phyloP scores from a whole-genome alignment of 345 rosid species.

The Brassica juncea region DNA sequence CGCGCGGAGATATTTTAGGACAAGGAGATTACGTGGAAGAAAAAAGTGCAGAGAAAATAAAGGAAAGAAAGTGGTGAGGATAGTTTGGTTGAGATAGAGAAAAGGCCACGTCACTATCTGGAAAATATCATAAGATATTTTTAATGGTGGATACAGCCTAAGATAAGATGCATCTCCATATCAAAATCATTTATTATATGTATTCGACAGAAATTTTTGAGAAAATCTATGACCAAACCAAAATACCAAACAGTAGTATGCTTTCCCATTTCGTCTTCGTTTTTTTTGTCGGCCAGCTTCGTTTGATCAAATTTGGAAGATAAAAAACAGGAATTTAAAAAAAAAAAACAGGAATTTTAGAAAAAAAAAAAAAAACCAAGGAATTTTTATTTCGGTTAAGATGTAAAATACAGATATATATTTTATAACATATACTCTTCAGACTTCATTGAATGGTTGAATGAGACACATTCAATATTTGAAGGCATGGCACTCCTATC shows the following conservation, averaged over 20 bases:
- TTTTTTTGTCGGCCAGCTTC: not conserved
- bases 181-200: constrained; percentile 18
- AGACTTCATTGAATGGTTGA: not conserved
- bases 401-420: not conserved
- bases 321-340: not conserved
- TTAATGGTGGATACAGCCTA: constrained; percentile 20
- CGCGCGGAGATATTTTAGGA: constrained; percentile 27
- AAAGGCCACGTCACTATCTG: constrained; percentile 55
- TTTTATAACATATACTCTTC: not conserved
- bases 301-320: not conserved
- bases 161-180: constrained; percentile 34
- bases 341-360: no score
- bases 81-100: constrained; percentile 61
- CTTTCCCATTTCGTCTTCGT: not conserved
- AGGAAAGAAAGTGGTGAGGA: constrained; percentile 32
- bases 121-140: constrained; percentile 33
- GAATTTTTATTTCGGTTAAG: not conserved
- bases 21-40: constrained; percentile 44
- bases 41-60: constrained; percentile 31
- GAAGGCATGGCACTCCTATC: not conserved
- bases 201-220: not conserved
- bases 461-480: not conserved
- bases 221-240: not conserved
- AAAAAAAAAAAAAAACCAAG: no score
- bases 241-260: constrained; percentile 4